Evolutionary conservation across 176 grass and related monocot genomes (phyloP), one percentile per base, ranked within the genome.

Genomic region (Pontederia crassipes): DNA sequence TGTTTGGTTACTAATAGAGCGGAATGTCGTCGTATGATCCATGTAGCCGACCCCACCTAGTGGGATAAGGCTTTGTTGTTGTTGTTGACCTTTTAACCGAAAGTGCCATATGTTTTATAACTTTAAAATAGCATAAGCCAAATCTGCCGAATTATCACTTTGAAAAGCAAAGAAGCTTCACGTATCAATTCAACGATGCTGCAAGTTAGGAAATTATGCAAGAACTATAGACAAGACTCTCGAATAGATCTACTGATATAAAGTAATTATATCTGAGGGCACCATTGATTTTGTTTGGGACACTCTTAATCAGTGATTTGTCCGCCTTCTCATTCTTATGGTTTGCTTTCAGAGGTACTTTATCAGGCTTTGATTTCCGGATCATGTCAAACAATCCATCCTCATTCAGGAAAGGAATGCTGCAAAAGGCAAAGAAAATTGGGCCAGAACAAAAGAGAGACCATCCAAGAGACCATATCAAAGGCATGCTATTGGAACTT

Each of bases 341-440:
- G 66, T 76, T 67, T 74, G 83, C 80, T 46, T 74, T 65, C 48
- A 11, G 59, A 16, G 60, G 28, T 77, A 73, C 48, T 79, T 93
- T 86, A 50, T 76, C 68, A 79, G 85, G 81, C 54, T 83, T 89
- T 66, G 88, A 93, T 83, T 89, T 93, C 64, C 70, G 79, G 18
- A 98, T 93, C 82, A 83, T 79, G 81, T 98, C 94, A 67, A 98
- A 93, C 69, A 98, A 86, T 57, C 79, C 85, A 93, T 98, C 88
- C 77, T 98, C 88, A 46, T 81, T 93, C 71, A 98, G 75, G 75
- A 98, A 89, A 14, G 79, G 85, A 32, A 86, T 45, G 7, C 94
- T 98, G 72, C 66, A 78, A 73, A 57, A 55, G 52, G 54, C 63
- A 79, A 13, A 88, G 54, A 59, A 13, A 28, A 70, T 20, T 55